These are phyloP conservation scores for Pseudogymnoascus pannorum DNA, from an alignment of 2,329 filamentous ascomycete genomes.

Conservation along the genomic window DNA sequence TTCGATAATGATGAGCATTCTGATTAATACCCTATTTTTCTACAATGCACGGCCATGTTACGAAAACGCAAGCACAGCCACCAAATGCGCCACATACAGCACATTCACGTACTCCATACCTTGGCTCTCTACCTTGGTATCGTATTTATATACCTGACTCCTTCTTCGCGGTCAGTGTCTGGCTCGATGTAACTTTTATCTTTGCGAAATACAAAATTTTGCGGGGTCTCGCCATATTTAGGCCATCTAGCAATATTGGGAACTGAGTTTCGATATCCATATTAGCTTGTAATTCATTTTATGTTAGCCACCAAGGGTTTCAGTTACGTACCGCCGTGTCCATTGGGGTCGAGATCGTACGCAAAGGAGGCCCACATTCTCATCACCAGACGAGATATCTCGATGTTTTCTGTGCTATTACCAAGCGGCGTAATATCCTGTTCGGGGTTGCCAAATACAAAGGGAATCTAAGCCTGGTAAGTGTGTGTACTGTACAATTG, in stretches of 20 bases:
- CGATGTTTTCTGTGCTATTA: background rate
- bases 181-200: slow-evolving; percentile 39
- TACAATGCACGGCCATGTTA: too few species aligned
- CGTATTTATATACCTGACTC: slow-evolving; percentile 38
- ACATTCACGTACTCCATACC: too few species aligned
- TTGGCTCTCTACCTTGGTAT: background rate
- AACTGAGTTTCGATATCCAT: background rate
- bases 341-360: slow-evolving; percentile 17
- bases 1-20: too few species aligned
- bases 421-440: background rate
- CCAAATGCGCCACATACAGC: too few species aligned
- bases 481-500: background rate
- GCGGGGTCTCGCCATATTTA: slow-evolving; percentile 31
- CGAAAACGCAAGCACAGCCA: too few species aligned
- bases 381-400: slow-evolving; percentile 14
- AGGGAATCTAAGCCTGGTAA: background rate
- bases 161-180: slow-evolving; percentile 41
- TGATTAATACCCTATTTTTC: too few species aligned
- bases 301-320: background rate
- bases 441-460: background rate
- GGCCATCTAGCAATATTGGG: slow-evolving; percentile 36
- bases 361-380: slow-evolving; percentile 17
- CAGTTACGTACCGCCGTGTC: slow-evolving; percentile 12
- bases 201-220: slow-evolving; percentile 20
- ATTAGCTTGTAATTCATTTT: background rate